Conservation (phyloP, 306 rosid genomes). For the Sophora flavescens region DNA sequence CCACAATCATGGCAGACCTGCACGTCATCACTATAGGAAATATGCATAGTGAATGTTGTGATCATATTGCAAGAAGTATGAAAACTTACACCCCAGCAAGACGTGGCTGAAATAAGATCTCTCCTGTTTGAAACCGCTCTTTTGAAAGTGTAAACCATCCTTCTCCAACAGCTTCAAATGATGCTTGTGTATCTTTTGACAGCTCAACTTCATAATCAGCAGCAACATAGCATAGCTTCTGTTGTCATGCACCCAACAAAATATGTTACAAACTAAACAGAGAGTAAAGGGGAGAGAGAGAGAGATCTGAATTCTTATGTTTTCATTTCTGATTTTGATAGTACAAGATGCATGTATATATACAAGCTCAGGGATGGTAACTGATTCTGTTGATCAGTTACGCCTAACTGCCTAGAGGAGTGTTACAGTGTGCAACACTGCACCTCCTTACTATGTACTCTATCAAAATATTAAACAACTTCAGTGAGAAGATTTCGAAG, state of each 20-base stretch:
- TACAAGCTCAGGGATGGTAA: too few relatives aligned
- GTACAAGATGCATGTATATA: too few relatives aligned
- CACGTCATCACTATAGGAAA: not conserved
- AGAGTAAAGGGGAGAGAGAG: too few relatives aligned
- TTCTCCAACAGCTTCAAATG: conserved; percentile 66
- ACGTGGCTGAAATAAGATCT: conserved; percentile 76
- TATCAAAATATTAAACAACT: conserved; percentile 35
- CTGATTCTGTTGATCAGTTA: too few relatives aligned
- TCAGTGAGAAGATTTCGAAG: conserved; percentile 28
- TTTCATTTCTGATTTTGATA: too few relatives aligned
- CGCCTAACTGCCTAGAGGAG: too few relatives aligned
- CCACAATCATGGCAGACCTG: not conserved
- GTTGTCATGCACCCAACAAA: conserved; percentile 43
- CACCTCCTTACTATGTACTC: too few relatives aligned
- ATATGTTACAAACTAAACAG: not conserved
- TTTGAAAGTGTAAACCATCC: conserved; percentile 75
- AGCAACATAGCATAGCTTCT: conserved; percentile 86
- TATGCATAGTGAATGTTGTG: not conserved
- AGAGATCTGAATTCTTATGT: too few relatives aligned
- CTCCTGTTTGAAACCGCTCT: conserved; percentile 89
- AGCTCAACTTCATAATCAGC: conserved; percentile 80
- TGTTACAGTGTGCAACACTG: too few relatives aligned
- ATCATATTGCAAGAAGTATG: conserved; percentile 7
- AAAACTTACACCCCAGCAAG: conserved; percentile 83
- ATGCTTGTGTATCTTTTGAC: conserved; percentile 69